A percentile compares a stretch with the other conserved stretches of the same genome.
These are phyloP conservation scores for Solidago caesia DNA, from an alignment of 129 eudicot genomes.

Conservation along the genomic window DNA sequence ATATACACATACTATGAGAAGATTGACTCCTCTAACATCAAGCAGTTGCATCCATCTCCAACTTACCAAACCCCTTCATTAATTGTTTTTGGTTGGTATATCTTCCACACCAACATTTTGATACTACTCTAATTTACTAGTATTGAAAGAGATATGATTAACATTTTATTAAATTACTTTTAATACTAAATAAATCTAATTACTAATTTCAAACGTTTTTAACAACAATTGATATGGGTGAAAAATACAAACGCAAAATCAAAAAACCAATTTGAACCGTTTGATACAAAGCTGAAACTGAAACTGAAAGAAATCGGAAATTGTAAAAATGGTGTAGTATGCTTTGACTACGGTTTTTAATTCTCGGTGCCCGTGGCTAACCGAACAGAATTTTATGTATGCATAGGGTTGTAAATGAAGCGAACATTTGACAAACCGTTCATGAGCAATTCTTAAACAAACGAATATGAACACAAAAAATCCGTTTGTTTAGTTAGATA, in stretches of 20 bases:
- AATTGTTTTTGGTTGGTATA: slow-evolving; percentile 29
- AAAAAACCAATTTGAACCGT: too few species aligned
- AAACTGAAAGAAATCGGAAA: too few species aligned
- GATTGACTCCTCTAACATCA: neutral
- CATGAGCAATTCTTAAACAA: too few species aligned
- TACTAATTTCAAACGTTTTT: neutral
- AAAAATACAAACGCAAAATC: neutral
- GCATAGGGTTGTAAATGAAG: too few species aligned
- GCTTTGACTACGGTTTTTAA: too few species aligned
- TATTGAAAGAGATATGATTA: neutral
- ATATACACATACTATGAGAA: neutral
- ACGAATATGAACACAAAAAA: too few species aligned
- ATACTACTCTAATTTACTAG: slow-evolving; percentile 22
- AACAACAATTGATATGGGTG: neutral
- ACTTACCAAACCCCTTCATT: slow-evolving; percentile 13
- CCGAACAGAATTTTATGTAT: too few species aligned
- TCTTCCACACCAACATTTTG: slow-evolving; percentile 30
- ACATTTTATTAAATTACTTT: neutral
- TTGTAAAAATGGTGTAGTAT: too few species aligned
- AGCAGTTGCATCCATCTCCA: neutral
- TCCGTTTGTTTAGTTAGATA: too few species aligned
- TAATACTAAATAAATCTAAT: neutral
- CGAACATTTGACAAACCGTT: too few species aligned
- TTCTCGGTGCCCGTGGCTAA: too few species aligned
- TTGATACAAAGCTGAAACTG: too few species aligned